Evolutionary conservation across 2,329 filamentous ascomycete species (phyloP).

Genomic region (Tolypocladium endophyticum): DNA sequence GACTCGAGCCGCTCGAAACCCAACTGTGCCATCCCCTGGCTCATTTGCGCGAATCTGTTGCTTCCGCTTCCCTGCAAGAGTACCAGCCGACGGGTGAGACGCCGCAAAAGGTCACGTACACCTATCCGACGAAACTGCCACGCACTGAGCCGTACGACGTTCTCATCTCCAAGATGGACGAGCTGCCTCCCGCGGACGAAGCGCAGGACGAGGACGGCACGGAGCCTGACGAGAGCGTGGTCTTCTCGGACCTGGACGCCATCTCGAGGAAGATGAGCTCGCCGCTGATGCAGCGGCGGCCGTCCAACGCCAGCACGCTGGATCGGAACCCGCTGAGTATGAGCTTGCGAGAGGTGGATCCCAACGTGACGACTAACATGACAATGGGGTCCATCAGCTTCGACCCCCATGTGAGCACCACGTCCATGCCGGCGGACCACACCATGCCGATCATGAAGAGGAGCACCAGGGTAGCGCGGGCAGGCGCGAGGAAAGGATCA

Average conservation of each 20-base stretch:
- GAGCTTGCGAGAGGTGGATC: constrained; percentile 47
- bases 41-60: constrained; percentile 60
- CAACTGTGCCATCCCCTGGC: constrained; percentile 59
- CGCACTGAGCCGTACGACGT: constrained; percentile 48
- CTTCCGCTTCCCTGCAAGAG: constrained; percentile 56
- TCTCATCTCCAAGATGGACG: constrained; percentile 31
- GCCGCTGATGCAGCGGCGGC: constrained; percentile 13
- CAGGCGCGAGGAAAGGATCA: constrained; percentile 21
- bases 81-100: constrained; percentile 81
- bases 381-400: constrained; percentile 26
- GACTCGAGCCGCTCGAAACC: constrained; percentile 48
- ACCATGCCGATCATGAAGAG: constrained; percentile 39
- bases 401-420: constrained; percentile 30
- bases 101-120: constrained; percentile 69
- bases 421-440: constrained; percentile 29
- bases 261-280: constrained; percentile 14
- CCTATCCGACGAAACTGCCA: constrained; percentile 70
- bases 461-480: constrained; percentile 23
- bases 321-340: constrained; percentile 24
- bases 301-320: constrained; percentile 13
- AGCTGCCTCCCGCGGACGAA: constrained; percentile 2
- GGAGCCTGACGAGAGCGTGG: constrained; percentile 16
- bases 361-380: constrained; percentile 33
- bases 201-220: constrained; percentile 1
- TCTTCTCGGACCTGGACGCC: constrained; percentile 29